These are phyloP conservation scores for Botrytis galanthina DNA, from an alignment of 2,329 filamentous ascomycete species.

Conservation along the genomic window DNA sequence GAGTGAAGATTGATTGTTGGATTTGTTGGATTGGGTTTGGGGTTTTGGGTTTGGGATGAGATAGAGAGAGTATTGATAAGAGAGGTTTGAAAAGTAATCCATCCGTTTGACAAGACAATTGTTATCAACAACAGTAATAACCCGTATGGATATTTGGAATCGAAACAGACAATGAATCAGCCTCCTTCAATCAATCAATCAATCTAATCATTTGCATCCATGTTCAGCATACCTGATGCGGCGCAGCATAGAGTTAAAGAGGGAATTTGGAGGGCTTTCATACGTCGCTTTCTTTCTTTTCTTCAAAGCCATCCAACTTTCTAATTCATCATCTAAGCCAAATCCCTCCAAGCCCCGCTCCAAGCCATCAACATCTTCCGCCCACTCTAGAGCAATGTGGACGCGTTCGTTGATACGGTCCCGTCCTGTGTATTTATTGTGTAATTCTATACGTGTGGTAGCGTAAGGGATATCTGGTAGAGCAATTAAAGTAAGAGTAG, in stretches of 20 bases:
- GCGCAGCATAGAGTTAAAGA: neutral
- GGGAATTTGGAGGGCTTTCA: conserved; percentile 2
- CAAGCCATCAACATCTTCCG: conserved; percentile 6
- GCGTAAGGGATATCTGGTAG: neutral
- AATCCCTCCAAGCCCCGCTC: neutral
- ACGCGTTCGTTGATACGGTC: neutral
- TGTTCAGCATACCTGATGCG: conserved; percentile 15
- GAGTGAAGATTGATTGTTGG: neutral
- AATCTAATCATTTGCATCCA: neutral
- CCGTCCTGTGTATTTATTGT: neutral
- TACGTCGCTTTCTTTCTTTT: conserved; percentile 1
- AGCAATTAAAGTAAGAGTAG: neutral
- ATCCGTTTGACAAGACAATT: neutral
- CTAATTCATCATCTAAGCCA: conserved; percentile 6
- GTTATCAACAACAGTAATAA: neutral
- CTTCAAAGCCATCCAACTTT: conserved; percentile 8
- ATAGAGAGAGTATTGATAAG: neutral
- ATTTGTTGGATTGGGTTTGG: neutral
- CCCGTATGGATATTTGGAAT: neutral
- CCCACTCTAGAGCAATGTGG: neutral
- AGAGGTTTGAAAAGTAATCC: neutral
- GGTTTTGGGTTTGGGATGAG: neutral
- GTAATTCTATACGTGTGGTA: neutral
- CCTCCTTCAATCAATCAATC: neutral
- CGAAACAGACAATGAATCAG: neutral